Evolutionary conservation across 768 basidiomycete genomes (phyloP), one percentile per base, ranked within the genome.

Genomic region (Mrakia frigida): DNA sequence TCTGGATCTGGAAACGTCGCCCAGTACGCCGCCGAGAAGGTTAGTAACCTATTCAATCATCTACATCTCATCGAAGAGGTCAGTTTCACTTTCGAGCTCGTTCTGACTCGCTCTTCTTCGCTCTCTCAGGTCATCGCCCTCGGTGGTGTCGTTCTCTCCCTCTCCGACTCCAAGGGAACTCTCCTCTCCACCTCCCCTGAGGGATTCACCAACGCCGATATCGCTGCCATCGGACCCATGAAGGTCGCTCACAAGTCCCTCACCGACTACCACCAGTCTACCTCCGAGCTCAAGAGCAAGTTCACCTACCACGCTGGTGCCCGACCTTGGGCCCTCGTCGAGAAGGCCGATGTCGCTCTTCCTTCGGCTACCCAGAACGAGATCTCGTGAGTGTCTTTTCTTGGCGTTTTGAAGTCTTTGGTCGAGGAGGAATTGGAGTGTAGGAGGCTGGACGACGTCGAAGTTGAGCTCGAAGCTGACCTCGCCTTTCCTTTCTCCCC

Each of bases 331-430:
- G 87, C 87, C 14, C 85, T 90, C 74, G 83, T 91, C 79, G 84
- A 85, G 70, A 85, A 87, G 81, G 86, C 89, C 79, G 88, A 90
- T 84, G 87, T 90, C 80, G 89, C 89, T 39, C 86, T 90, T n/a
- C 90, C 90, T 14, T 88, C 87, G 70, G 89, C 89, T 16, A 90
- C 90, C 35, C 89, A 90, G 83, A 90, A 90, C 82, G 90, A 90
- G 82, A 87, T 90, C 50, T 88, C 87, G 53, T 69, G 70, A 76
- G 78, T 70, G 13, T 9, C 46, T 16, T 50, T 21, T 50, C 18
- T 21, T 9, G 25, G 6, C 23, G 80, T 2, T 21, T 52, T 7
- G 28, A 6, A 18, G 2, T n/a, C 16, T 39, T 14, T 1, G 46
- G 21, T 41, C 18, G 56, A 28, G 56, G 13, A 56, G 56, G n/a